Base-by-base conservation (phyloP, 2,329 filamentous ascomycete species). In the Fusarium sp. region DNA sequence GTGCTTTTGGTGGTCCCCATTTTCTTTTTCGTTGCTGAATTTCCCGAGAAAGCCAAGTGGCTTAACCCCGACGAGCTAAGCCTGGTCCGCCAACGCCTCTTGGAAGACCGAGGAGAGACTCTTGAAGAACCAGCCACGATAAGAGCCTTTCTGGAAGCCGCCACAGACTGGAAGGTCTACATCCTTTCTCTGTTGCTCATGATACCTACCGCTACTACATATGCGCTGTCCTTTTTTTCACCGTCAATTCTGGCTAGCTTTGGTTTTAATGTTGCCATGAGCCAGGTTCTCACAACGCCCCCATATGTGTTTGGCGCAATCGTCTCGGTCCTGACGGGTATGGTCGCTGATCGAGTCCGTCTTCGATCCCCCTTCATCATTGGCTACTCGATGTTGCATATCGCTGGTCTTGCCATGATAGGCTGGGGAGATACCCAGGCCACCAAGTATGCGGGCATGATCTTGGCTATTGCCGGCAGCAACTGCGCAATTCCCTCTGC, bases 31-130 rank as follows among this genome's bases (percentile, higher is more conserved):
- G 44, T 37, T 9, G 36, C 27, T 1, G 36, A 52, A 2, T 52
- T 59, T 16, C 56, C 46, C 9, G 56, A 59, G 28, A 36, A 50
- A 27, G 27, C 44, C 13, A 50, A 51, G 12, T 51, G 34, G 44
- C 6, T 48, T 2, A 40, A 8, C 13, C 6, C 8, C 8, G 36
- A 40, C 12, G 18, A 48, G 13, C 23, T 13, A 6, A 10, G 8
- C 8, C 8, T 50, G 16, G n/a, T 31, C 6, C 46, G 13, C 9
- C 16, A 40, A 28, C 13, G 37, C 7, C 46, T 51, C 12, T 15
- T 28, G 7, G 28, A 18, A 12, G 28, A 51, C 23, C 40, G 13
- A n/a, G 56, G 44, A 30, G 43, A 34, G 15, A 15, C 5, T 12
- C 16, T 30, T 16, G 23, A 50, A 15, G 55, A 31, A 37, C 27